phyloP scores from a whole-genome alignment of 106 monocot species.

The Apostasia ramifera region DNA sequence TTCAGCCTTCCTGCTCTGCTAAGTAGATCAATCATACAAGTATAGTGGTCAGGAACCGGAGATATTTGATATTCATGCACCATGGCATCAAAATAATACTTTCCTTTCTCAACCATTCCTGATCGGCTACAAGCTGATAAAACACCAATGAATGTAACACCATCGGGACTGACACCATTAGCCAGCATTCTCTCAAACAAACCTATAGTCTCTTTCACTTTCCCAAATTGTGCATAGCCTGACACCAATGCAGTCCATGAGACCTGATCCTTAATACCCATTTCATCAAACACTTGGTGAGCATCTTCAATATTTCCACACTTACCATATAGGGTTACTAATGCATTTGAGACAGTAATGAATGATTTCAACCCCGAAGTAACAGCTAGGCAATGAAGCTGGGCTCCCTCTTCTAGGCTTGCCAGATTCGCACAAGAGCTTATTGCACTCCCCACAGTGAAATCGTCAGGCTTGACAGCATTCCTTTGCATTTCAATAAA shows the following conservation, averaged over 20 bases:
- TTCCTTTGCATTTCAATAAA: slow-evolving; percentile 61
- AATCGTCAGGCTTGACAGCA: slow-evolving; percentile 68
- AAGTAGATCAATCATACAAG: slow-evolving; percentile 82
- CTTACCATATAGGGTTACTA: slow-evolving; percentile 73
- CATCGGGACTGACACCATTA: slow-evolving; percentile 55
- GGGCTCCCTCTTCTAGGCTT: slow-evolving; percentile 64
- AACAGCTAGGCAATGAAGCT: slow-evolving; percentile 55
- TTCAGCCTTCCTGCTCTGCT: slow-evolving; percentile 57
- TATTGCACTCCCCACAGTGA: slow-evolving; percentile 69
- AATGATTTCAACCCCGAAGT: slow-evolving; percentile 45
- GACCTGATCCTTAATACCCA: slow-evolving; percentile 49
- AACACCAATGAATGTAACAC: slow-evolving; percentile 64
- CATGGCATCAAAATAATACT: slow-evolving; percentile 54
- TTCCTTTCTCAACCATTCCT: slow-evolving; percentile 67
- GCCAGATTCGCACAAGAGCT: slow-evolving; percentile 81
- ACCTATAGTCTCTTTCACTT: slow-evolving; percentile 52
- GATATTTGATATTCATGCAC: slow-evolving; percentile 30
- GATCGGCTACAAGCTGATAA: slow-evolving; percentile 81
- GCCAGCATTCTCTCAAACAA: slow-evolving; percentile 65
- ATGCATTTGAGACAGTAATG: slow-evolving; percentile 65
- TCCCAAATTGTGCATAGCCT: slow-evolving; percentile 69
- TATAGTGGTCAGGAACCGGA: slow-evolving; percentile 64
- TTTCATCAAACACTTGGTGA: slow-evolving; percentile 51
- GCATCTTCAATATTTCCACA: slow-evolving; percentile 68
- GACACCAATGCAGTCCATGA: slow-evolving; percentile 74